Evolutionary conservation across 139 green algal species (phyloP).

Genomic region (Coccomyxa sp.): DNA sequence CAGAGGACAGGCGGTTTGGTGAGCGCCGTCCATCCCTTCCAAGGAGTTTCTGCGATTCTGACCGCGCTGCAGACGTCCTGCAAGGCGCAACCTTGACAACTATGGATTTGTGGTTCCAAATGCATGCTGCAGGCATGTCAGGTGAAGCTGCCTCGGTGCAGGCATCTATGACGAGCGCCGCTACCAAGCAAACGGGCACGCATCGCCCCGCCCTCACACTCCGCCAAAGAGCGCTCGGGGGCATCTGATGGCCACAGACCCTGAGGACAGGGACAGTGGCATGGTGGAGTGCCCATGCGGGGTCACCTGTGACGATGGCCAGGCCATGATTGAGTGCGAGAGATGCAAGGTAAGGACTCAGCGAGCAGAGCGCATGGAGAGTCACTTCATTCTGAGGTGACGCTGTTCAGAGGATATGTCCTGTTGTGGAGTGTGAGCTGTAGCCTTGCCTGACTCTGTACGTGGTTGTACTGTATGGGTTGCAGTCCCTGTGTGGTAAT

Average conservation of each 20-base stretch:
- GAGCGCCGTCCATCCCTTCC: not conserved
- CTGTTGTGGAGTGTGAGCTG: too few relatives aligned
- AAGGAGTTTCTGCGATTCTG: not conserved
- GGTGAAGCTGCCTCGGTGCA: not conserved
- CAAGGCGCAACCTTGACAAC: not conserved
- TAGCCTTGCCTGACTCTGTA: too few relatives aligned
- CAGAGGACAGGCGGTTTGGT: slow-evolving; percentile 3
- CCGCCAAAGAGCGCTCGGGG: not conserved
- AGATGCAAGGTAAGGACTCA: not conserved
- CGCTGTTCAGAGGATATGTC: too few relatives aligned
- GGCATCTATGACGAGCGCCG: slow-evolving; percentile 4
- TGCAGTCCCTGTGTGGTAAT: too few relatives aligned
- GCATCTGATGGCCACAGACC: not conserved
- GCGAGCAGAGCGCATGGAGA: too few relatives aligned
- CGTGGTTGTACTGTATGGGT: too few relatives aligned
- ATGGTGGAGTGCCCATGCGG: not conserved
- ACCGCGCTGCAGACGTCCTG: not conserved
- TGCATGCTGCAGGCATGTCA: not conserved
- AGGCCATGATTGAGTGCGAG: slow-evolving; percentile 8
- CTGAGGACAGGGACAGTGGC: not conserved
- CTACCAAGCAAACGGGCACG: not conserved
- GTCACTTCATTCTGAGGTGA: too few relatives aligned
- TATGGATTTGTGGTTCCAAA: not conserved
- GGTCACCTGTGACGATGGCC: not conserved
- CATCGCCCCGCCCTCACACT: not conserved